Conservation (phyloP, 176 grass and related monocot species). For the Eleusine coracana region DNA sequence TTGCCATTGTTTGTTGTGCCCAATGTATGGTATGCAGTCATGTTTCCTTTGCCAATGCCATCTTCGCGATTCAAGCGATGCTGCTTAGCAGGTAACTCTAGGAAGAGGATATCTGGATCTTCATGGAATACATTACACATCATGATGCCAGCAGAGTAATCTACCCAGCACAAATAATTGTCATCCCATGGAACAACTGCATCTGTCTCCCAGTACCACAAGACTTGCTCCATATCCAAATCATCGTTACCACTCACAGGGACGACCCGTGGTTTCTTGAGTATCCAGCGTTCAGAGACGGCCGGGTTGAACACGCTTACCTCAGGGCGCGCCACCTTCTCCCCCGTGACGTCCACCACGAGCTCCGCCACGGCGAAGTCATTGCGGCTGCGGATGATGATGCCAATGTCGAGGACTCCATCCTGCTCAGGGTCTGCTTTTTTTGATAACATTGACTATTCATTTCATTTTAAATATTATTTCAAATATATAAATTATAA, state of each 20-base stretch:
- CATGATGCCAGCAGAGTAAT: not conserved
- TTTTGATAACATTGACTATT: too few relatives aligned
- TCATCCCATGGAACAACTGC: not conserved
- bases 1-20: not conserved
- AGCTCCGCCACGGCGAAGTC: constrained; percentile 5
- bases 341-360: not conserved
- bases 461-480: too few relatives aligned
- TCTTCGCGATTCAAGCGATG: not conserved
- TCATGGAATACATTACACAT: not conserved
- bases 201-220: not conserved
- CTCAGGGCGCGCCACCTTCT: not conserved
- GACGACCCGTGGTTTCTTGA: not conserved
- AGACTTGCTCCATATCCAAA: not conserved
- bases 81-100: not conserved
- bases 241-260: not conserved
- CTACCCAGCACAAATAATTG: not conserved
- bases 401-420: not conserved
- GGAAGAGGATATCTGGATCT: not conserved
- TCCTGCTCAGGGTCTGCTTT: not conserved
- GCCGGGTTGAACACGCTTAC: not conserved
- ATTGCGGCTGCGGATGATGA: not conserved
- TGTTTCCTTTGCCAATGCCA: not conserved
- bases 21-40: not conserved
- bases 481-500: too few relatives aligned
- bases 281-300: not conserved